Evolutionary conservation across 2,329 filamentous ascomycete species (phyloP).

Genomic region (Laburnicola sp.): DNA sequence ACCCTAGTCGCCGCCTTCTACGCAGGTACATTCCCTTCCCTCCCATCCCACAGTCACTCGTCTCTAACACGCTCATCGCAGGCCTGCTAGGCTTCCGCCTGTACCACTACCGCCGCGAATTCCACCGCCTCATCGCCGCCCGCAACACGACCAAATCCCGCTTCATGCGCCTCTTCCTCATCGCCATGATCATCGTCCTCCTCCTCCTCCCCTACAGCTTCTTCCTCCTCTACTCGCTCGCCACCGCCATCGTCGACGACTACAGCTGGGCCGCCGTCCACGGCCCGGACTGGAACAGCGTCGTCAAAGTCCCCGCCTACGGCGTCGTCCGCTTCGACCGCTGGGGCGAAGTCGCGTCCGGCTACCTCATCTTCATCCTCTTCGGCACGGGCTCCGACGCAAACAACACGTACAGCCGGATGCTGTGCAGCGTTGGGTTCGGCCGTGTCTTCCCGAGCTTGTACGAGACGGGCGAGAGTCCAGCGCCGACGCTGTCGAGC

Average conservation of each 20-base stretch:
- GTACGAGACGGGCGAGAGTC: constrained; percentile 21
- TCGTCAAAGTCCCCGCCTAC: constrained; percentile 52
- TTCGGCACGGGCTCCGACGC: constrained; percentile 68
- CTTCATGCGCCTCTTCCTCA: constrained; percentile 64
- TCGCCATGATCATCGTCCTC: constrained; percentile 56
- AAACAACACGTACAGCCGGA: constrained; percentile 32
- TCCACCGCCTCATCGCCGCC: constrained; percentile 58
- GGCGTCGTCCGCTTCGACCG: constrained; percentile 57
- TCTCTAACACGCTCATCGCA: constrained; percentile 36
- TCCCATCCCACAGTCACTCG: background rate
- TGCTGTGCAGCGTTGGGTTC: constrained; percentile 28
- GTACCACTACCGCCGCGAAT: constrained; percentile 61
- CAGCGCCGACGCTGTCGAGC: constrained; percentile 17
- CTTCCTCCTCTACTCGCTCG: constrained; percentile 51
- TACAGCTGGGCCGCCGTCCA: constrained; percentile 62
- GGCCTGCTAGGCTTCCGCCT: constrained; percentile 64
- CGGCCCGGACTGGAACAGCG: constrained; percentile 53
- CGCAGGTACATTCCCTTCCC: constrained; percentile 53
- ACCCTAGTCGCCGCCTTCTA: constrained; percentile 59
- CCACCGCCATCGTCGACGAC: constrained; percentile 34
- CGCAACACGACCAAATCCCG: constrained; percentile 60
- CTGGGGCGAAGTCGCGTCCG: constrained; percentile 60
- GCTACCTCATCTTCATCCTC: constrained; percentile 62
- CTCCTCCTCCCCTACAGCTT: constrained; percentile 57
- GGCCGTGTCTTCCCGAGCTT: constrained; percentile 38